phyloP scores from a whole-genome alignment of 2,329 filamentous ascomycete species.

The Trichoderma afroharzianum region DNA sequence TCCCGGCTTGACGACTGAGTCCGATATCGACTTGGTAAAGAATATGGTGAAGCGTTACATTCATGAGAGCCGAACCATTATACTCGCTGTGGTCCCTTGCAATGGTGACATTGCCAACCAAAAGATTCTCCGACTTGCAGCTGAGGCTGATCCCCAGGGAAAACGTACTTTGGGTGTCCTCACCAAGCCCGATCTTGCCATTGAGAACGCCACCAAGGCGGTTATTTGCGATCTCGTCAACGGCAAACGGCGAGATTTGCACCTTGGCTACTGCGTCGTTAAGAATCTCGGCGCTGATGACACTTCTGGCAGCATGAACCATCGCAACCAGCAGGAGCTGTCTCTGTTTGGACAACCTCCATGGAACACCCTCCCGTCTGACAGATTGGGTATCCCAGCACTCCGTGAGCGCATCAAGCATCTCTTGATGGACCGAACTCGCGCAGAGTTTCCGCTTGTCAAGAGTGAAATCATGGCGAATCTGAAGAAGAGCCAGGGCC shows the following conservation, averaged over 20 bases:
- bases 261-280: slow-evolving; percentile 48
- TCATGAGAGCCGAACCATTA: slow-evolving; percentile 44
- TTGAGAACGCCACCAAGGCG: slow-evolving; percentile 37
- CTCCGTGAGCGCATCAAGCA: slow-evolving; percentile 35
- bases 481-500: slow-evolving; percentile 14
- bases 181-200: slow-evolving; percentile 58
- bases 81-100: slow-evolving; percentile 44
- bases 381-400: slow-evolving; percentile 33
- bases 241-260: slow-evolving; percentile 39
- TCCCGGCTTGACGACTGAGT: slow-evolving; percentile 40
- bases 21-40: slow-evolving; percentile 43
- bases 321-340: slow-evolving; percentile 33
- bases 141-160: slow-evolving; percentile 38
- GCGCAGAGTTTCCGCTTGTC: slow-evolving; percentile 36
- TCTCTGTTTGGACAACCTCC: slow-evolving; percentile 36
- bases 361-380: slow-evolving; percentile 32
- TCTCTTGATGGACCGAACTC: slow-evolving; percentile 41
- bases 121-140: slow-evolving; percentile 37
- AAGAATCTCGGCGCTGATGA: slow-evolving; percentile 47
- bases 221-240: slow-evolving; percentile 40
- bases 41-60: slow-evolving; percentile 48
- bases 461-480: slow-evolving; percentile 27
- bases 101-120: slow-evolving; percentile 41
- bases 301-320: slow-evolving; percentile 26
- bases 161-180: slow-evolving; percentile 46